Evolutionary conservation across 768 basidiomycete genomes (phyloP), one percentile per base, ranked within the genome.

Genomic region (Podaxis sp.): DNA sequence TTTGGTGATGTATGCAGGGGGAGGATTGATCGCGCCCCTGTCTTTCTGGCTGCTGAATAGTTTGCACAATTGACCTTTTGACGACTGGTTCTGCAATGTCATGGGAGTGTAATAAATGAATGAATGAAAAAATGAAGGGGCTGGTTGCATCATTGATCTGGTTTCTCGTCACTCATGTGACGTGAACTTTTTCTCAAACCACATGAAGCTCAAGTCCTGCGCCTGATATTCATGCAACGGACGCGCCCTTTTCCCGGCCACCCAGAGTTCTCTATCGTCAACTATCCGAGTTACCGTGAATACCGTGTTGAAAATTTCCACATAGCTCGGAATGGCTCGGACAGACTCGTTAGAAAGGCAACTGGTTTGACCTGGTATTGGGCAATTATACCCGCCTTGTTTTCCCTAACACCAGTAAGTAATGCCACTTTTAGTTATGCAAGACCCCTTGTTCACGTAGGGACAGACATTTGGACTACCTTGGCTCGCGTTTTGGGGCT

Each of bases 41-140:
- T 82, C 82, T 4, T 88, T 93, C 68, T 76, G 78, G 68, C 59
- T 71, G 1, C 71, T 93, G 55, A 93, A 93, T 66, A 67, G 69
- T 16, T 64, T 89, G 9, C 90, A 90, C 61, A 65, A 63, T 47
- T 68, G 57, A 63, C 47, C 10, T 10, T 48, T 48, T 9, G 18
- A 42, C 40, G 1, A 23, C 46, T 21, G 23, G 10, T 25, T 48
- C 21, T 48, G 21, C 11, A 23, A 11, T 10, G 21, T 48, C 23
- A 23, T 48, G 21, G 21, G 7, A 23, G 11, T 48, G 11, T 21
- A 4, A 48, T 48, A 23, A 21, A 48, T 18, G 23, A 48, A 48
- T 25, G 23, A 16, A 48, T 4, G 9, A 27, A 48, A 2, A 23
- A 9, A 6, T 48, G 47, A 48, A 18, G 7, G 47, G 10, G 21